Base-by-base conservation (phyloP, 495 filamentous ascomycete species). In the Elasticomyces elasticus region DNA sequence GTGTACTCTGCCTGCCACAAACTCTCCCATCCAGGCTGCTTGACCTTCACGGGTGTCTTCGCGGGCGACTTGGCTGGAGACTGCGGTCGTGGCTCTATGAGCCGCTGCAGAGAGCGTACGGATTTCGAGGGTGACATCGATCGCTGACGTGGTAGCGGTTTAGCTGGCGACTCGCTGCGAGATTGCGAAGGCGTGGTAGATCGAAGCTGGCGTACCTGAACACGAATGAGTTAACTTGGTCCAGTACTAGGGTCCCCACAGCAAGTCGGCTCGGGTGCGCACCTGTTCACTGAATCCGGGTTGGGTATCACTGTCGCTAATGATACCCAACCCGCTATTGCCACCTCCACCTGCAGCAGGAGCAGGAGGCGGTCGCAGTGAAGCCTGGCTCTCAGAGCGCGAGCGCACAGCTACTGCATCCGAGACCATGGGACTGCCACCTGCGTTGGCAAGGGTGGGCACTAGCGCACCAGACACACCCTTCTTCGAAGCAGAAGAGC, bases 401-500 rank as follows among this genome's bases (percentile, higher is more conserved):
- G 41, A 44, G 10, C 42, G 24, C 30, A 37, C 19, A 9, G 28
- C 52, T 30, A 52, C 41, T 1, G 23, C 42, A 35, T n/a, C 30
- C 20, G 24, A 33, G 19, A 20, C 23, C 9, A 52, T 19, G 13
- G 35, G 25, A 37, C 40, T 55, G 12, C 52, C 54, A 20, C 33
- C 28, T 22, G 31, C 48, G 19, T 43, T 54, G 12, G 48, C 57
- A 2, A 38, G 12, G 11, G 23, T 52, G 6, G 58, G 55, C 25
- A 51, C 50, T 15, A 41, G 27, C 17, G 55, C 56, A 5, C 56
- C 63, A 0, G 71, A 26, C 23, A 60, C 49, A 56, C 69, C 67
- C 60, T 44, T 68, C 62, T 87, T 88, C 42, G 85, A 91, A 55
- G 77, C 82, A 30, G 84, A 82, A 65, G 89, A 95, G 62, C 87